Base-by-base conservation (phyloP, 2,329 filamentous ascomycete species). In the Cladosporium sp. region DNA sequence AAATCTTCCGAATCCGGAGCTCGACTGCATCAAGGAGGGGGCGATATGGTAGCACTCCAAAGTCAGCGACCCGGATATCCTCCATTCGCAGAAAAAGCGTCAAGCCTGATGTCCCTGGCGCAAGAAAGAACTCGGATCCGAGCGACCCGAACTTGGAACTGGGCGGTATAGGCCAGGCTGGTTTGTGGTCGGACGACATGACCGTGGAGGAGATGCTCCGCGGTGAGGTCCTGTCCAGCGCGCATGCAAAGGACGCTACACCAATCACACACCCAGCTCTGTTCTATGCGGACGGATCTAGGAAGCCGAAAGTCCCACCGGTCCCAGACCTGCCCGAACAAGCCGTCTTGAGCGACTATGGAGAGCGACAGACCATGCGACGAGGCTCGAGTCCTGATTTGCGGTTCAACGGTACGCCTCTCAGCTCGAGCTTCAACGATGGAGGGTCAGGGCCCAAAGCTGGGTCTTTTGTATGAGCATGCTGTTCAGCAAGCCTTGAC, bases 221-320 rank as follows among this genome's bases (percentile, higher is more conserved):
- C 23, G 68, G 66, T 29, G 63, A 62, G 44, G 63, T 44, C 33
- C 40, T 46, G 18, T 50, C 35, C 53, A 66, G 8, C 23, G 46
- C 16, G 18, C 56, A 49, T 52, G 60, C 26, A 33, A 62, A 67
- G 62, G n/a, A 66, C 18, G 55, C 65, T 14, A 64, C 65, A 8
- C 67, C 67, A 2, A 62, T 59, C 40, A 71, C 69, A 18, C 69
- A 71, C 49, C 69, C 69, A 23, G 60, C 65, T 21, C 46, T 71
- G 46, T 71, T 68, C 65, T 71, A 63, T 35, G 56, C 49, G 5
- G 37, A 65, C 44, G 44, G 68, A 16, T 52, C 63, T 5, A 46
- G 63, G 14, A 57, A 57, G 23, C 28, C 35, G 5, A 55, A 16
- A 31, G 46, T 60, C 10, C 61, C 61, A 4, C 33, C 59, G 16